A percentile compares a stretch with the other conserved stretches of the same genome.
Conservation (phyloP, 163 green algal genomes). For the Chlamydomonas reinhardtii region DNA sequence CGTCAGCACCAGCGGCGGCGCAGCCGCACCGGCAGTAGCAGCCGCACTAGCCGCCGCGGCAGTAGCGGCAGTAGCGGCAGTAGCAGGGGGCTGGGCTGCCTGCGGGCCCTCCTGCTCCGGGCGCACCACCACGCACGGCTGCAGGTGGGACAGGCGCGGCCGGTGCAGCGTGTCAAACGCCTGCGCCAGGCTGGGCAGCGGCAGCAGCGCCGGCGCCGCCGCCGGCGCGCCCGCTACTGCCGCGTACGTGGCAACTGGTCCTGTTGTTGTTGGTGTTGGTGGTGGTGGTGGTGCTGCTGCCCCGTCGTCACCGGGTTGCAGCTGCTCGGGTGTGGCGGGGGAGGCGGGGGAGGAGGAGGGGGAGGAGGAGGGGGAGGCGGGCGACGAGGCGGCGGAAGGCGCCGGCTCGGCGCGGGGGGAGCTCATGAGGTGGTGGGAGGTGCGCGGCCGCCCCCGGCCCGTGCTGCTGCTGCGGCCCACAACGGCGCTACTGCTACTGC, state of each 20-base stretch:
- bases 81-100: too few species aligned
- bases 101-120: too few species aligned
- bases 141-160: conserved; percentile 5
- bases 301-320: too few species aligned
- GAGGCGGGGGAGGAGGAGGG: too few species aligned
- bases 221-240: too few species aligned
- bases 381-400: not conserved
- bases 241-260: too few species aligned
- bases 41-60: not conserved
- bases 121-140: conserved; percentile 2
- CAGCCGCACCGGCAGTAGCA: not conserved
- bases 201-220: not conserved
- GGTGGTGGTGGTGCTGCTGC: too few species aligned
- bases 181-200: conserved; percentile 13
- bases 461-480: not conserved
- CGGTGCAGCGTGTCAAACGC: conserved; percentile 23
- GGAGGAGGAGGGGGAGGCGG: not conserved
- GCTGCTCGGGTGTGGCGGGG: not conserved
- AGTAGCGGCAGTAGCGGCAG: not conserved
- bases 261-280: too few species aligned
- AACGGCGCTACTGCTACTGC: not conserved
- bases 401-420: not conserved
- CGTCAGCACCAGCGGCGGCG: not conserved
- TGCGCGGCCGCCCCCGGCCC: not conserved
- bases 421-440: not conserved